Conservation (phyloP, 495 filamentous ascomycete genomes). For the Chaetomium fimeti region DNA sequence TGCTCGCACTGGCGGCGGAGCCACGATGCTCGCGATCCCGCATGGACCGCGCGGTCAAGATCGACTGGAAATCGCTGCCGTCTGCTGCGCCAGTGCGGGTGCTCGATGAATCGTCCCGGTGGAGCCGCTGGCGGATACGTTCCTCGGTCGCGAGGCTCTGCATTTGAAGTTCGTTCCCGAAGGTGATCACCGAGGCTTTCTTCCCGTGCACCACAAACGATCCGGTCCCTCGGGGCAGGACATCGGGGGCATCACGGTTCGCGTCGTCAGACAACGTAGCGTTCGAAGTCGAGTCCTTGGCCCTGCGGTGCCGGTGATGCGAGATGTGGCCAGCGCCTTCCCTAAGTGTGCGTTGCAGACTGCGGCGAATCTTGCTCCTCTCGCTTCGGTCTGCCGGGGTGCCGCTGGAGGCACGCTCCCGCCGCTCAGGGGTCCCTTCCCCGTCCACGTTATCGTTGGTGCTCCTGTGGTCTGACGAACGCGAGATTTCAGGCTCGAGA, state of each 20-base stretch:
- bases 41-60: constrained; percentile 33
- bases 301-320: constrained; percentile 71
- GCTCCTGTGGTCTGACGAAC: constrained; percentile 24
- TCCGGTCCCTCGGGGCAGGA: constrained; percentile 71
- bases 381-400: constrained; percentile 45
- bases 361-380: constrained; percentile 70
- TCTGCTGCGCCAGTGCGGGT: constrained; percentile 24
- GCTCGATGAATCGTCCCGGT: constrained; percentile 37
- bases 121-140: constrained; percentile 54
- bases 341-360: constrained; percentile 89
- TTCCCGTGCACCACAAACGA: constrained; percentile 97
- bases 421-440: constrained; percentile 37
- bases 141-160: constrained; percentile 79
- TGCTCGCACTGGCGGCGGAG: constrained; percentile 55
- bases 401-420: constrained; percentile 33
- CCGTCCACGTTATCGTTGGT: constrained; percentile 28
- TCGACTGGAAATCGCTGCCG: constrained; percentile 34
- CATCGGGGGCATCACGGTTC: constrained; percentile 55
- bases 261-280: constrained; percentile 61
- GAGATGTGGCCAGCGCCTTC: constrained; percentile 66
- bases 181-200: constrained; percentile 93
- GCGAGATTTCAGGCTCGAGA: constrained; percentile 31
- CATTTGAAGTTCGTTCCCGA: constrained; percentile 88
- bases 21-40: constrained; percentile 46
- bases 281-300: constrained; percentile 68